Conservation (phyloP, 2,329 filamentous ascomycete genomes). For the Aureobasidium sp. region DNA sequence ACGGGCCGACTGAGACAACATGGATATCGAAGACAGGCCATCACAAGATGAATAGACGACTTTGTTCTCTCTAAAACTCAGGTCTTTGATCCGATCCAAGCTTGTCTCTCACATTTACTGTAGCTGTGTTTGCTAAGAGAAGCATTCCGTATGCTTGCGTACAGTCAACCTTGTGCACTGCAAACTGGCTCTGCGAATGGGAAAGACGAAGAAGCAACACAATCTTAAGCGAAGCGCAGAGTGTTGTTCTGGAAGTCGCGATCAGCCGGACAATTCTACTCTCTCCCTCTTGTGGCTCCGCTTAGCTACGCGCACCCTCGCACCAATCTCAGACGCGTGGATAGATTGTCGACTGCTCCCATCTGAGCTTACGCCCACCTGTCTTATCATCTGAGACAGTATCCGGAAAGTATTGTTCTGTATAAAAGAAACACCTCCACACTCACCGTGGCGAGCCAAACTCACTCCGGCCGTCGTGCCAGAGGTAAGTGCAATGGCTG, state of each 20-base stretch:
- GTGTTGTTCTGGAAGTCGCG: not conserved
- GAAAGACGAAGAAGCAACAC: not conserved
- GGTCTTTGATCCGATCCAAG: not conserved
- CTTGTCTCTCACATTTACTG: not conserved
- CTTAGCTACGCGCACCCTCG: not conserved
- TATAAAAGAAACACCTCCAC: not conserved
- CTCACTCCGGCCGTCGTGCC: slow-evolving; percentile 6
- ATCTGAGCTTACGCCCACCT: not conserved
- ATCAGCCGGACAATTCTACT: not conserved
- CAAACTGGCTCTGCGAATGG: too few species aligned
- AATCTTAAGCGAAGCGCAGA: not conserved
- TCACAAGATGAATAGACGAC: not conserved
- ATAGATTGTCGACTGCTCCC: not conserved
- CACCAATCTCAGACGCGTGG: not conserved
- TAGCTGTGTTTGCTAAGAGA: not conserved
- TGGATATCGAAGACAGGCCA: not conserved
- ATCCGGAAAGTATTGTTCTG: not conserved
- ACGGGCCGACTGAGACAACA: not conserved
- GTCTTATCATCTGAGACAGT: not conserved
- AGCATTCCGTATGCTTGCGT: not conserved
- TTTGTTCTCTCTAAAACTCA: not conserved
- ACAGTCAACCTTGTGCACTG: not conserved
- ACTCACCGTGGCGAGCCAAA: slow-evolving; percentile 7
- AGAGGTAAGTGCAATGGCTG: slow-evolving; percentile 3
- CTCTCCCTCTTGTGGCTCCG: not conserved